phyloP scores from a whole-genome alignment of 164 flowering plant species.

The Sedum album region DNA sequence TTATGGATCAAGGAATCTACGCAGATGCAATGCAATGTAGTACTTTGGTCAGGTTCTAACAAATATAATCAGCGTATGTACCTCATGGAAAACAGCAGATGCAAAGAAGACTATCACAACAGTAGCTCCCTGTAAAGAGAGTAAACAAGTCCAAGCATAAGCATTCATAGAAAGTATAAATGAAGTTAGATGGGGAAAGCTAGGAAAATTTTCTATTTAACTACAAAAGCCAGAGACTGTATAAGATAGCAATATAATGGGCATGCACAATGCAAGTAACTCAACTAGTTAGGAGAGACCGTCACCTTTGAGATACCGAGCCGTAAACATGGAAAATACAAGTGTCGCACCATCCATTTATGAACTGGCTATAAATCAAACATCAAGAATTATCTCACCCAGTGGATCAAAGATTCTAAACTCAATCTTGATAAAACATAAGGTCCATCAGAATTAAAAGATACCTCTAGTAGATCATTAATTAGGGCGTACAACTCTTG shows the following conservation, averaged over 20 bases:
- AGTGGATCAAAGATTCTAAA: neutral
- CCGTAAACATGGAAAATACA: conserved; percentile 82
- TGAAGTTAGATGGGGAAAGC: neutral
- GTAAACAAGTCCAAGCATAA: neutral
- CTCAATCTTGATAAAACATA: neutral
- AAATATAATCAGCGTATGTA: conserved; percentile 16
- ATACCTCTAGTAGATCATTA: neutral
- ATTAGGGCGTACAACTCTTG: neutral
- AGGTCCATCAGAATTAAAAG: neutral
- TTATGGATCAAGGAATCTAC: neutral
- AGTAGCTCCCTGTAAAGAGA: conserved; percentile 51
- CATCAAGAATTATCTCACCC: neutral
- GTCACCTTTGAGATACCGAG: conserved; percentile 78
- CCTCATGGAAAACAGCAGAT: conserved; percentile 98
- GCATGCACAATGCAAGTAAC: neutral
- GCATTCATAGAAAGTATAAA: neutral
- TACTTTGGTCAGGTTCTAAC: neutral
- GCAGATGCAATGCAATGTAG: neutral
- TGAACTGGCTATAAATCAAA: conserved; percentile 82
- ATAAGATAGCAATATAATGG: neutral
- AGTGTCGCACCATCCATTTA: conserved; percentile 96
- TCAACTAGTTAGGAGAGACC: neutral
- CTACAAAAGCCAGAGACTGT: neutral
- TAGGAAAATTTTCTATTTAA: neutral
- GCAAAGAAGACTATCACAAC: conserved; percentile 67